phyloP scores from a whole-genome alignment of 176 grass and related monocot genomes.

The Echinochloa phyllopogon region DNA sequence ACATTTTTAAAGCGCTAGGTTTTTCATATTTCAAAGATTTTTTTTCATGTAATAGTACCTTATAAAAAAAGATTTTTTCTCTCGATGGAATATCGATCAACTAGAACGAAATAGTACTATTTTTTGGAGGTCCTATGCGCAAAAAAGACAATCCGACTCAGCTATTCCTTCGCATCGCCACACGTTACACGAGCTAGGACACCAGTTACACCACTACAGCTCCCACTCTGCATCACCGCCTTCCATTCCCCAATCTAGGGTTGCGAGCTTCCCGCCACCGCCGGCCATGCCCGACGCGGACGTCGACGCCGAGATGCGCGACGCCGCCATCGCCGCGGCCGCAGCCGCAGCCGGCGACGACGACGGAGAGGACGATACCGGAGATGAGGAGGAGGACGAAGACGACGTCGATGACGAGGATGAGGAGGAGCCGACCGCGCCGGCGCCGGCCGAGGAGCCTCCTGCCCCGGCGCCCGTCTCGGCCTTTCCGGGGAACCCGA shows the following conservation, averaged over 20 bases:
- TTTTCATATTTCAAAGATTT: no score
- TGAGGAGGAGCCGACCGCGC: conserved; percentile 6
- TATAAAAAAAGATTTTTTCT: not conserved
- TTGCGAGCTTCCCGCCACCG: conserved; percentile 50
- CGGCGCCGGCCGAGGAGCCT: conserved; percentile 8
- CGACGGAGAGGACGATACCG: conserved; percentile 29
- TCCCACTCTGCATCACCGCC: conserved; percentile 44
- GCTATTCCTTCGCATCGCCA: conserved; percentile 48
- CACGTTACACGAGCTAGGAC: conserved; percentile 9
- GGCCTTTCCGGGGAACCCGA: conserved; percentile 52
- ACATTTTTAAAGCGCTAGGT: no score
- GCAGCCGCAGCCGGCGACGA: conserved; percentile 20
- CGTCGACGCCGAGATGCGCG: conserved; percentile 54
- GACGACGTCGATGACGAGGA: conserved; percentile 32
- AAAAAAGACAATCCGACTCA: not conserved
- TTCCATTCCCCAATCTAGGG: conserved; percentile 64
- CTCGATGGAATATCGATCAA: not conserved
- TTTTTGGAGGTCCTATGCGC: not conserved
- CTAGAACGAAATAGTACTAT: not conserved
- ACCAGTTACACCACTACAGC: conserved; percentile 23
- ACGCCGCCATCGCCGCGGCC: not conserved
- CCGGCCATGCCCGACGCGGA: conserved; percentile 58
- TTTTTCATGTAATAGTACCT: no score
- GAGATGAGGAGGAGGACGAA: conserved; percentile 42
- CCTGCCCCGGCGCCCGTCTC: conserved; percentile 47